A percentile compares a stretch with the other conserved stretches of the same genome.
These are phyloP conservation scores for Poteriospumella lacustris DNA, from an alignment of 108 stramenopile genomes.

Conservation along the genomic window DNA sequence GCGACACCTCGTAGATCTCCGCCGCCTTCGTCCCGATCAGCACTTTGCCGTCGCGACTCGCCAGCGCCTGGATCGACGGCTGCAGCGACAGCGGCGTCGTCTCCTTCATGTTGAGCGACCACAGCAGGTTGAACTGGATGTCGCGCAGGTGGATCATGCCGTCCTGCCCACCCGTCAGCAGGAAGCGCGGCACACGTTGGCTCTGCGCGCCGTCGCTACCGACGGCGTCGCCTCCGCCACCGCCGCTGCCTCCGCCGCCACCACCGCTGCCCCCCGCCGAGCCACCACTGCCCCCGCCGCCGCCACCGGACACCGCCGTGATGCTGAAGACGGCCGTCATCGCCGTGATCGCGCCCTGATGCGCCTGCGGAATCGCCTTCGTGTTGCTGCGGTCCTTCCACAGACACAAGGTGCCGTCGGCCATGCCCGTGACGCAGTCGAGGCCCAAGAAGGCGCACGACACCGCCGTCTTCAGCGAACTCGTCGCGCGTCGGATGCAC, in stretches of 20 bases:
- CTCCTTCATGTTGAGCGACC: background rate
- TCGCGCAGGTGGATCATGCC: background rate
- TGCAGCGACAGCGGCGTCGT: background rate
- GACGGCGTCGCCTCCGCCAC: too few species aligned
- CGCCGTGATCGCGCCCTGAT: slow-evolving; percentile 16
- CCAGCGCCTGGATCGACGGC: background rate
- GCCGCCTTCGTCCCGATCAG: slow-evolving; percentile 19
- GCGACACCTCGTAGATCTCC: slow-evolving; percentile 1
- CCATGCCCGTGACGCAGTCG: slow-evolving; percentile 36
- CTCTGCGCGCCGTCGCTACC: too few species aligned
- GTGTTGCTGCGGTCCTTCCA: slow-evolving; percentile 38
- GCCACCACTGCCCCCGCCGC: too few species aligned
- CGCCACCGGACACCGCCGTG: too few species aligned
- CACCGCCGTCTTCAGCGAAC: slow-evolving; percentile 58
- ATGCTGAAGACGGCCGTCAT: background rate
- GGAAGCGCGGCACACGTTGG: too few species aligned
- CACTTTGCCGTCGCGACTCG: background rate
- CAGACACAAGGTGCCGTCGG: slow-evolving; percentile 31
- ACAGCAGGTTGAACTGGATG: background rate
- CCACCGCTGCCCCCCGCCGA: background rate
- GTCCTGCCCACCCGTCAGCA: slow-evolving; percentile 14
- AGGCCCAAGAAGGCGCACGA: slow-evolving; percentile 22
- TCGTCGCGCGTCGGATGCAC: slow-evolving; percentile 49
- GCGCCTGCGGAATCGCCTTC: background rate
- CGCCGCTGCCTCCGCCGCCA: too few species aligned